Evolutionary conservation across 2,329 filamentous ascomycete genomes (phyloP), one percentile per base, ranked within the genome.

Genomic region (Sporothrix pallida): DNA sequence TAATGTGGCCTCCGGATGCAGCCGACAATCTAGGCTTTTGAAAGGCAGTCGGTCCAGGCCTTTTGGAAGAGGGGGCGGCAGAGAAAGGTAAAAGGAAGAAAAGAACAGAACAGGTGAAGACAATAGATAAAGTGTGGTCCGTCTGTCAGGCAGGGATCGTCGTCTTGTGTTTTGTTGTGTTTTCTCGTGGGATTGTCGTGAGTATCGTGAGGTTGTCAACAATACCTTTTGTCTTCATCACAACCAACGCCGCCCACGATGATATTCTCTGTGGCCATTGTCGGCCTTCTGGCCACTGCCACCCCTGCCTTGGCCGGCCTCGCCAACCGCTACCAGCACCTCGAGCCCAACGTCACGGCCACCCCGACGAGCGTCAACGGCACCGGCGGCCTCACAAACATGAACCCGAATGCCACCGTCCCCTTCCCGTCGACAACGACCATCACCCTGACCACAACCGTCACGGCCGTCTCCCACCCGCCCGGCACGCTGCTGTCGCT

Each of bases 381-480:
- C 12, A 74, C 73, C 31, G 31, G 31, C 31, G 31, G 31, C 31
- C 31, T 37, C 31, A 37, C 31, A 2, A 37, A 37, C 31, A 37
- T 37, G 31, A 37, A 37, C 31, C 31, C 31, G 1, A 37, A 37
- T 5, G 31, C 31, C 13, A 70, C 70, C 1, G 70, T 56, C 3
- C 31, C 63, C 23, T 75, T 52, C 62, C 71, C 68, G 6, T 60
- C 71, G 10, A 75, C 74, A 0, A 48, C 68, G 6, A 75, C 74
- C 0, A 48, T n/a, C 12, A 46, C 20, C 2, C 50, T 71, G 52
- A 73, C 74, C 9, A 73, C 71, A 1, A 73, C 71, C 0, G 69
- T 75, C 9, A 75, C 74, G 23, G 74, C 74, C 17, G 20, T 75
- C 10, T 71, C 74, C 0, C 74, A 58, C 20, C 74, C 74, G 15